Conservation (phyloP, 2,329 filamentous ascomycete genomes). For the Sporothrix pseudoabietina region DNA sequence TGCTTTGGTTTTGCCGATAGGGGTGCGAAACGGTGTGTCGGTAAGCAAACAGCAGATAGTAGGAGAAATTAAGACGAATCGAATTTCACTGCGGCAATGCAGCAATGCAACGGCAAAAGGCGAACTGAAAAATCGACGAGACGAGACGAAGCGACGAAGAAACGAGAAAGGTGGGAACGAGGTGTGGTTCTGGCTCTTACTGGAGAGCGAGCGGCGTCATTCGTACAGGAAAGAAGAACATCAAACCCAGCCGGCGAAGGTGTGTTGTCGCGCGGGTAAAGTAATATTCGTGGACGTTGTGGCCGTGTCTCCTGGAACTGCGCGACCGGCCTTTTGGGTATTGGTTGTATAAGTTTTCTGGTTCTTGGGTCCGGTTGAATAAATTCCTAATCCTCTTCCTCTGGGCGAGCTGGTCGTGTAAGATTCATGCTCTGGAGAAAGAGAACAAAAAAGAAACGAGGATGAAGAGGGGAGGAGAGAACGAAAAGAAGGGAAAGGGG, state of each 20-base stretch:
- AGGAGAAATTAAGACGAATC: slow-evolving; percentile 17
- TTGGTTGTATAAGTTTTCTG: slow-evolving; percentile 2
- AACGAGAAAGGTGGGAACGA: not conserved
- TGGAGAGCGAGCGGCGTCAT: slow-evolving; percentile 5
- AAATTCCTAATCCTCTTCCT: slow-evolving; percentile 14
- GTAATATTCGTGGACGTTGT: slow-evolving; percentile 23
- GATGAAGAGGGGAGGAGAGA: slow-evolving; percentile 18
- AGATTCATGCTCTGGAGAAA: slow-evolving; percentile 19
- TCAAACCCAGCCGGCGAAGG: slow-evolving; percentile 25
- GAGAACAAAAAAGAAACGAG: not conserved
- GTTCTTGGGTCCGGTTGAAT: not conserved
- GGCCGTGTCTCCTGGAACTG: slow-evolving; percentile 11
- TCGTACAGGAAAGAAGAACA: slow-evolving; percentile 24
- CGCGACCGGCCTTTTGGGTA: not conserved
- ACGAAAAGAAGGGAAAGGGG: slow-evolving; percentile 8
- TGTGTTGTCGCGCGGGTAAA: slow-evolving; percentile 28
- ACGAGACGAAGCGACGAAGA: not conserved
- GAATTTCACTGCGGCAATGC: slow-evolving; percentile 18
- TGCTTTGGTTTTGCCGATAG: slow-evolving; percentile 22
- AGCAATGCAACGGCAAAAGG: slow-evolving; percentile 1
- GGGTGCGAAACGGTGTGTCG: not conserved
- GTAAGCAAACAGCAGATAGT: slow-evolving; percentile 12
- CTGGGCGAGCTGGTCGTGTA: slow-evolving; percentile 15
- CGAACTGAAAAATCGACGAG: not conserved
- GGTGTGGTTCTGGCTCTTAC: not conserved